Conservation (phyloP, 202 grass and related monocot species). For the Zoysia matrella region DNA sequence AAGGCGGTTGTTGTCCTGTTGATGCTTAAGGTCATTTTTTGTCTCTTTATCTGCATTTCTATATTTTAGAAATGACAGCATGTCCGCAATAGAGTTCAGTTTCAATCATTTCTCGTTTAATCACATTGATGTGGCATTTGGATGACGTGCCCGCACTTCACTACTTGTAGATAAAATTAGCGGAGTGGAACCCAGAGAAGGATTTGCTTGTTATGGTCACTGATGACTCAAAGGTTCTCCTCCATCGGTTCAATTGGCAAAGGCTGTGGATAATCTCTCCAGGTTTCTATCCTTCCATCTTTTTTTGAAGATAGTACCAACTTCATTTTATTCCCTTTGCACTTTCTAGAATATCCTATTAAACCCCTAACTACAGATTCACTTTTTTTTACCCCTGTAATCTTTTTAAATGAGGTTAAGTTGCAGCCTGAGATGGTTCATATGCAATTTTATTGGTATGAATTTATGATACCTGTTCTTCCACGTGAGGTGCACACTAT, state of each 20-base stretch:
- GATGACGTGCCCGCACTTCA: background rate
- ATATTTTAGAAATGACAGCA: background rate
- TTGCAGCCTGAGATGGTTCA: background rate
- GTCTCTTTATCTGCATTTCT: background rate
- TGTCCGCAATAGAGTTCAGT: background rate
- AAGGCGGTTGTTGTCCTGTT: background rate
- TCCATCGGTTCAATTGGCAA: constrained; percentile 99
- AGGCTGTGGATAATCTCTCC: constrained; percentile 93
- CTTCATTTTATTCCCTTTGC: background rate
- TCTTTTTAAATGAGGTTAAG: background rate
- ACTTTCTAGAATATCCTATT: background rate
- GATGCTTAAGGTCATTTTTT: background rate
- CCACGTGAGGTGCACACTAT: background rate
- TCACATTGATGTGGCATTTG: background rate
- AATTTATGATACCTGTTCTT: background rate
- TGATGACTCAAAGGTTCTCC: constrained; percentile 85
- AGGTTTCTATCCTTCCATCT: constrained; percentile 44
- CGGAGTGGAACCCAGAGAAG: constrained; percentile 97
- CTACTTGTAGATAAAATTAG: constrained; percentile 78
- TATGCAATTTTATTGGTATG: background rate
- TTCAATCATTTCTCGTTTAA: background rate
- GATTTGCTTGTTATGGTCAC: constrained; percentile 96
- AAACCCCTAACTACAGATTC: background rate
- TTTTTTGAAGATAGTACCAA: background rate
- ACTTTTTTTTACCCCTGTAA: background rate